phyloP scores from a whole-genome alignment of 257 asterid genomes.

The Jasminum sambac region DNA sequence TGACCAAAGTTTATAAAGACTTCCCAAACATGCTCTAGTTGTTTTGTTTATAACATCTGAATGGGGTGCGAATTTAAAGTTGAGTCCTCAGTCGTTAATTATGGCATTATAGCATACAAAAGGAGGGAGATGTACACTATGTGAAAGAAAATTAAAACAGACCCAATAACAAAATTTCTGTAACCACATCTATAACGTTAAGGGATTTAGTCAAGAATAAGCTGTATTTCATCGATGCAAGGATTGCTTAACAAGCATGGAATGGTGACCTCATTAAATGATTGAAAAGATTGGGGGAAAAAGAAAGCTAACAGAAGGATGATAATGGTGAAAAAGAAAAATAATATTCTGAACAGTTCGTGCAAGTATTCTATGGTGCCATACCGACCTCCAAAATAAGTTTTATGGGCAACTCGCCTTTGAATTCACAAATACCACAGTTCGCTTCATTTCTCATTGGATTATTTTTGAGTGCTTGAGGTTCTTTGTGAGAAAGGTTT shows the following conservation, averaged over 20 bases:
- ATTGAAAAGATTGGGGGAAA: too few relatives aligned
- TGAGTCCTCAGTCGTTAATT: not conserved
- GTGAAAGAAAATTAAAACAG: constrained; percentile 1
- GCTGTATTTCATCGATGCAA: not conserved
- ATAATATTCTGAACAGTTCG: not conserved
- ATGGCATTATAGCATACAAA: constrained; percentile 1
- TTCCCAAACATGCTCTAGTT: too few relatives aligned
- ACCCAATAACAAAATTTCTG: not conserved
- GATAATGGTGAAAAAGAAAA: not conserved
- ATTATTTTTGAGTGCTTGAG: not conserved
- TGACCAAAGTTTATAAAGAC: too few relatives aligned
- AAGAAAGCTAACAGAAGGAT: not conserved
- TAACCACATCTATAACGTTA: constrained; percentile 1
- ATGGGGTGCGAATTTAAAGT: constrained; percentile 6
- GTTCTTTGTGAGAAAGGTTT: not conserved
- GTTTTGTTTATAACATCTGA: not conserved
- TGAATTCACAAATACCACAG: not conserved
- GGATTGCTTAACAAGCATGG: constrained; percentile 1
- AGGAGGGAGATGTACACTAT: constrained; percentile 11
- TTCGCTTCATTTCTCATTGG: not conserved
- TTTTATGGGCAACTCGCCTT: not conserved
- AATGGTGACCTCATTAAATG: not conserved
- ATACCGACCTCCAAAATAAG: not conserved
- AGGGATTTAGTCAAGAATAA: not conserved
- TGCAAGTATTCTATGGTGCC: not conserved